Evolutionary conservation across 176 grass and related monocot species (phyloP).

Genomic region (Eremochloa ophiuroides): DNA sequence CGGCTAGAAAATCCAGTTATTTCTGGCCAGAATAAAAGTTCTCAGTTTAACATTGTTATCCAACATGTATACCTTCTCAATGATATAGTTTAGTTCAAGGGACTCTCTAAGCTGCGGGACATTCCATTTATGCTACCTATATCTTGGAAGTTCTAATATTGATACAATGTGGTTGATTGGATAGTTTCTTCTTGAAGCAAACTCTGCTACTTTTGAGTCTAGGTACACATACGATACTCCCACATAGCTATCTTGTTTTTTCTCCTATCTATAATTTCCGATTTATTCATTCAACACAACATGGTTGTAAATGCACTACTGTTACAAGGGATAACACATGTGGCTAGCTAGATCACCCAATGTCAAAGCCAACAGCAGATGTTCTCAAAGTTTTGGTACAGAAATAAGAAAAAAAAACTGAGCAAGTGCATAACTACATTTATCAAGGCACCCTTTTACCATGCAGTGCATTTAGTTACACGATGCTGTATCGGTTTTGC

Average conservation of each 20-base stretch:
- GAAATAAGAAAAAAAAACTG: neutral
- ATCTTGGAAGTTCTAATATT: slow-evolving; percentile 18
- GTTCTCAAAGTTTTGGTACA: neutral
- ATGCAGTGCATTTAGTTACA: neutral
- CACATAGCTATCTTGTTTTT: neutral
- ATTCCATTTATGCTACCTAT: slow-evolving; percentile 5
- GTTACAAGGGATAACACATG: neutral
- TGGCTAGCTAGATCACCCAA: neutral
- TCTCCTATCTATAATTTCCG: neutral
- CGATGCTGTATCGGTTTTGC: slow-evolving; percentile 5
- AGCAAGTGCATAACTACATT: slow-evolving; percentile 13
- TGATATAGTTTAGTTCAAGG: slow-evolving; percentile 16
- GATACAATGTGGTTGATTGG: neutral
- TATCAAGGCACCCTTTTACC: neutral
- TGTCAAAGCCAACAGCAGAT: neutral
- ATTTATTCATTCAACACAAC: neutral
- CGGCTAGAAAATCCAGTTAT: neutral
- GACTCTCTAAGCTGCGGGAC: neutral
- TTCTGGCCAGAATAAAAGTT: neutral
- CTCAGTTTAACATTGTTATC: neutral
- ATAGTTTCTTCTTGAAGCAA: neutral
- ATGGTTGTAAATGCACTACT: neutral
- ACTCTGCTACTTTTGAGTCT: neutral
- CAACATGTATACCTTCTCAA: slow-evolving; percentile 1
- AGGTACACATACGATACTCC: neutral